phyloP scores from a whole-genome alignment of 306 rosid species.

The Prunus fruticosa region DNA sequence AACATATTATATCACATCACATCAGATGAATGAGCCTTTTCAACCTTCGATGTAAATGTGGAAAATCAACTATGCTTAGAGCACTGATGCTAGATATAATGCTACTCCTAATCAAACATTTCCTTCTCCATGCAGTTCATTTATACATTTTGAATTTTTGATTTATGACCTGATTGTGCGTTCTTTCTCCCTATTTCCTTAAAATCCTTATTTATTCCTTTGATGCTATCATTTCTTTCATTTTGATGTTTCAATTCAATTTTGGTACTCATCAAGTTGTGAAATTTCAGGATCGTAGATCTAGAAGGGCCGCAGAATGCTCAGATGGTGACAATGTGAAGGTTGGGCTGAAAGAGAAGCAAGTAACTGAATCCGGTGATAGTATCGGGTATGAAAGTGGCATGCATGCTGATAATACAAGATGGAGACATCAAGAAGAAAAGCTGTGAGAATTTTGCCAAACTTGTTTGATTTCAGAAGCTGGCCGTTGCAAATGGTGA shows the following conservation, averaged over 20 bases:
- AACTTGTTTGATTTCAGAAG: slow-evolving; percentile 26
- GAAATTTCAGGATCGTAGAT: slow-evolving; percentile 50
- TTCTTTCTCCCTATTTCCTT: neutral
- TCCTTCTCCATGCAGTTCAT: neutral
- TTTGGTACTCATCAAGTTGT: slow-evolving; percentile 14
- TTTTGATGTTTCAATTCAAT: neutral
- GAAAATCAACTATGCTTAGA: neutral
- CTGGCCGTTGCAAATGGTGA: slow-evolving; percentile 34
- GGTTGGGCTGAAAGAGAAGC: slow-evolving; percentile 38
- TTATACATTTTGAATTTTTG: neutral
- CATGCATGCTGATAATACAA: slow-evolving; percentile 26
- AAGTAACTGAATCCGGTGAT: slow-evolving; percentile 29
- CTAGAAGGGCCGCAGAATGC: slow-evolving; percentile 36
- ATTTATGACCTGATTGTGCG: neutral
- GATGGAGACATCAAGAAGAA: slow-evolving; percentile 29
- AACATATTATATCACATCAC: neutral
- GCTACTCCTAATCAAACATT: neutral
- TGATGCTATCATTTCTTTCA: neutral
- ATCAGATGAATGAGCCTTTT: neutral
- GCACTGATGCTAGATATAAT: too few relatives aligned
- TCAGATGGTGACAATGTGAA: slow-evolving; percentile 33
- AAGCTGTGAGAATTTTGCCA: slow-evolving; percentile 25
- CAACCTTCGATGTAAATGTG: neutral
- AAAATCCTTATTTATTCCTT: neutral
- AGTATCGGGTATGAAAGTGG: slow-evolving; percentile 26